These are phyloP conservation scores for Parmales sp. DNA, from an alignment of 108 stramenopile genomes.

Conservation along the genomic window DNA sequence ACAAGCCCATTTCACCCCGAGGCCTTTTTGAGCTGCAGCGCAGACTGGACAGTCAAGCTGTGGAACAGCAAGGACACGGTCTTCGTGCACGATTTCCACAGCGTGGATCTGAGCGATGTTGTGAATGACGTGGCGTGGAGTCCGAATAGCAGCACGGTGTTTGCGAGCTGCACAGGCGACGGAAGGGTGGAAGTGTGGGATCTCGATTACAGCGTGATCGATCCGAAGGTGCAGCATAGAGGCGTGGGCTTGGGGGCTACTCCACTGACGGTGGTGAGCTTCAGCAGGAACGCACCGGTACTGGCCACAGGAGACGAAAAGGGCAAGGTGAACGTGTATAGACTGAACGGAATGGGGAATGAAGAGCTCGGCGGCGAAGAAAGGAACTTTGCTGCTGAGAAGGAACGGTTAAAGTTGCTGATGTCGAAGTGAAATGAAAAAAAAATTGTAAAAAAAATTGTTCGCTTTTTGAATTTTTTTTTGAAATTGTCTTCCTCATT, in stretches of 20 bases:
- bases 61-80: constrained; percentile 10
- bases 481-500: no score
- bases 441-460: no score
- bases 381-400: no score
- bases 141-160: constrained; percentile 29
- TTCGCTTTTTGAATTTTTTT: no score
- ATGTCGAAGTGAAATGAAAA: no score
- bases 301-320: constrained; percentile 1
- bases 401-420: no score
- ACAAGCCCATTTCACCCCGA: constrained; percentile 32
- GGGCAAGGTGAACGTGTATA: constrained; percentile 1
- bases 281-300: neutral
- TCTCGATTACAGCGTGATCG: constrained; percentile 22
- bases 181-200: constrained; percentile 47
- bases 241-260: neutral
- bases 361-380: neutral
- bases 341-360: neutral
- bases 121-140: constrained; percentile 50
- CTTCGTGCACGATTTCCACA: constrained; percentile 18
- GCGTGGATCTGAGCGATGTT: constrained; percentile 23
- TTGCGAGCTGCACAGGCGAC: constrained; percentile 41
- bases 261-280: neutral
- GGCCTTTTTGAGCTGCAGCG: constrained; percentile 36
- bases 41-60: constrained; percentile 46
- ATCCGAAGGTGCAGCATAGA: constrained; percentile 20